Evolutionary conservation across 306 rosid genomes (phyloP).

Genomic region (Castanopsis chinensis): DNA sequence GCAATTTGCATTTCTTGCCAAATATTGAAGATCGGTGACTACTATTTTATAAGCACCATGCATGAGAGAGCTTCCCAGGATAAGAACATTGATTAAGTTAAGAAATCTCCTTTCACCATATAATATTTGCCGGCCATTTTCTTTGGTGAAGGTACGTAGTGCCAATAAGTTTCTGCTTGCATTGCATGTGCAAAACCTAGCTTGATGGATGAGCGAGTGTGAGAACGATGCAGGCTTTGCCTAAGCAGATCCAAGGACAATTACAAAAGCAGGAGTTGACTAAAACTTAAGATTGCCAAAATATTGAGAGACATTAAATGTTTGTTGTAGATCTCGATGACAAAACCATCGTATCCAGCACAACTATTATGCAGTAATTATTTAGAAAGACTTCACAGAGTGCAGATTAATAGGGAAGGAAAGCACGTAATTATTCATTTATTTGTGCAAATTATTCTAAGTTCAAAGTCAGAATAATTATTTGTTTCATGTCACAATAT

Average conservation of each 20-base stretch:
- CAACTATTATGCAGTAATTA: neutral
- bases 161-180: neutral
- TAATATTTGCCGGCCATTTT: neutral
- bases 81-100: neutral
- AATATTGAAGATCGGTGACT: neutral
- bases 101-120: neutral
- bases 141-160: neutral
- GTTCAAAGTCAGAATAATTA: neutral
- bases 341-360: slow-evolving; percentile 10
- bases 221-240: neutral
- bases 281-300: neutral
- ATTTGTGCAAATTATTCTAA: neutral
- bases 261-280: slow-evolving; percentile 2
- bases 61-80: neutral
- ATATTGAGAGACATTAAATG: neutral
- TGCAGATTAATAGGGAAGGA: neutral
- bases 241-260: slow-evolving; percentile 4
- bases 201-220: slow-evolving; percentile 14
- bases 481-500: too few relatives aligned
- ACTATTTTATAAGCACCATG: neutral
- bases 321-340: slow-evolving; percentile 20
- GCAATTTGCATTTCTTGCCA: neutral
- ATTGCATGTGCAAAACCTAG: slow-evolving; percentile 20
- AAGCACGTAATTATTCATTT: neutral
- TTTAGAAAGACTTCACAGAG: neutral